phyloP scores from a whole-genome alignment of 2,329 filamentous ascomycete genomes.

The Biscogniauxia sp. region DNA sequence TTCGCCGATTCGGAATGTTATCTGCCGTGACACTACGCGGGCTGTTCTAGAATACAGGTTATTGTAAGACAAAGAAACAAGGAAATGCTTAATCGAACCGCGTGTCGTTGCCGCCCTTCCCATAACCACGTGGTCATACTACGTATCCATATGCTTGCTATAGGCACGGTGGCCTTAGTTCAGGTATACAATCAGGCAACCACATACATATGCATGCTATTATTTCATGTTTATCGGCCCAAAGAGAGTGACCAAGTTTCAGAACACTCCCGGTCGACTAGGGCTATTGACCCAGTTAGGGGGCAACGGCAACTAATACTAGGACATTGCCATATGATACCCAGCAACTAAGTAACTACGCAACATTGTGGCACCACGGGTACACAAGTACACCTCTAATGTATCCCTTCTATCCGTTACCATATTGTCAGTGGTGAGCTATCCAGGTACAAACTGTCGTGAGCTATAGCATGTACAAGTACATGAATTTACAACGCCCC shows the following conservation, averaged over 20 bases:
- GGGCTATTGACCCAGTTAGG: too few relatives aligned
- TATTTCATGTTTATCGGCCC: slow-evolving; percentile 9
- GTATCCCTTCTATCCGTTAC: too few relatives aligned
- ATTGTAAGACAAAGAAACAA: background rate
- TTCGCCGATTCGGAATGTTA: slow-evolving; percentile 5
- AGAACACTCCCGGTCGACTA: too few relatives aligned
- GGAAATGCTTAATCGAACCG: slow-evolving; percentile 6
- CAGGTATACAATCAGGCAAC: background rate
- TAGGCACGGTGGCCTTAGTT: background rate
- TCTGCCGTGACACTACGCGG: slow-evolving; percentile 2
- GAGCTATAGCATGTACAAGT: background rate
- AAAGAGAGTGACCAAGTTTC: background rate
- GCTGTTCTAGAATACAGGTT: slow-evolving; percentile 5
- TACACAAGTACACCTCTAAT: too few relatives aligned
- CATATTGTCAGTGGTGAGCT: background rate
- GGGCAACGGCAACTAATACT: too few relatives aligned
- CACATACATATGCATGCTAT: slow-evolving; percentile 1
- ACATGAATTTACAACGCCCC: too few relatives aligned
- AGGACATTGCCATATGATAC: too few relatives aligned
- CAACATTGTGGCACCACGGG: too few relatives aligned
- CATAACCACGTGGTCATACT: background rate
- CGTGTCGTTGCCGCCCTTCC: slow-evolving; percentile 3
- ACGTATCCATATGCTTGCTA: background rate
- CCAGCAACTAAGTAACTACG: too few relatives aligned
- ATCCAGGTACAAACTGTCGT: background rate